These are phyloP conservation scores for Silene uniflora DNA, from an alignment of 148 eudicot genomes.

Conservation along the genomic window DNA sequence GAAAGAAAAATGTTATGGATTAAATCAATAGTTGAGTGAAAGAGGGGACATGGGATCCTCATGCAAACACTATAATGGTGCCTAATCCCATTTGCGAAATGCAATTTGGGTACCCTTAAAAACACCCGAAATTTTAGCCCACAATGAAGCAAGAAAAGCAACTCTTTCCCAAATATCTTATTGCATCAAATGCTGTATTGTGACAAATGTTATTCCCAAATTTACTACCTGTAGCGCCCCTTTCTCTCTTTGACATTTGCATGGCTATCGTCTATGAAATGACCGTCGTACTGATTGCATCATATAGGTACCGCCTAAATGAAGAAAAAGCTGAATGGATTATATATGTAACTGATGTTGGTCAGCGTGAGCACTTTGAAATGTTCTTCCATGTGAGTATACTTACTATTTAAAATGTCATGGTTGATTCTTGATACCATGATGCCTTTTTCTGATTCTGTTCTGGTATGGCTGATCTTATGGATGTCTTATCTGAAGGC, in stretches of 20 bases:
- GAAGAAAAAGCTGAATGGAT: slow-evolving; percentile 93
- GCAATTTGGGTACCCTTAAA: background rate
- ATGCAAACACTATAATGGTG: background rate
- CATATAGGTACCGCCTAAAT: slow-evolving; percentile 81
- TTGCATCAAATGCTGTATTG: background rate
- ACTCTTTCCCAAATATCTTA: too few relatives aligned
- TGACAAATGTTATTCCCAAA: background rate
- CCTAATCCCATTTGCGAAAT: background rate
- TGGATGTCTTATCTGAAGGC: background rate
- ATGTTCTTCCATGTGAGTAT: slow-evolving; percentile 68
- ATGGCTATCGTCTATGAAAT: slow-evolving; percentile 5
- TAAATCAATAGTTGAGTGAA: background rate
- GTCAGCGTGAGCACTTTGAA: slow-evolving; percentile 88
- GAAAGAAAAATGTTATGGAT: background rate
- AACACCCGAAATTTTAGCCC: background rate
- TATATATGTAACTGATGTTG: slow-evolving; percentile 83
- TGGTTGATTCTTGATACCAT: slow-evolving; percentile 6
- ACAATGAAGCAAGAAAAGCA: too few relatives aligned
- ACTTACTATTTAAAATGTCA: background rate
- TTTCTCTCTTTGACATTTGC: background rate
- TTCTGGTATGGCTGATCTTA: slow-evolving; percentile 2
- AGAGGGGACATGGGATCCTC: background rate
- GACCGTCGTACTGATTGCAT: slow-evolving; percentile 11
- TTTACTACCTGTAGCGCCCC: background rate
- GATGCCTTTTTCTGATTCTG: background rate